These are phyloP conservation scores for Mycena sanguinolenta DNA, from an alignment of 768 basidiomycete genomes.

Conservation along the genomic window DNA sequence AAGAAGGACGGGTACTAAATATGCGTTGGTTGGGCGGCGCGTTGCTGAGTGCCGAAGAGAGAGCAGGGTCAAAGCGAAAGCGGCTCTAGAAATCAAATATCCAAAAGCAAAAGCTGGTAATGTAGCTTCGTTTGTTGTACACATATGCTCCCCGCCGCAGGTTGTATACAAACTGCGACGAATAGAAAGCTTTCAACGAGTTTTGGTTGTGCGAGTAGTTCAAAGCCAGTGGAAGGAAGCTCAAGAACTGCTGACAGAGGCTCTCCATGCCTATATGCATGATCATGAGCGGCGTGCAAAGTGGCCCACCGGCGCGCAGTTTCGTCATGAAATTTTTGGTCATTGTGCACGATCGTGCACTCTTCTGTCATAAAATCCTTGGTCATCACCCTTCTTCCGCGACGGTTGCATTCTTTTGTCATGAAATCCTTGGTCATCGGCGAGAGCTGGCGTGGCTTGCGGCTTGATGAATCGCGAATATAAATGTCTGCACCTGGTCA, in stretches of 20 bases:
- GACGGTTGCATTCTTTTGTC: too few species aligned
- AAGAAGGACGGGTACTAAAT: constrained; percentile 67
- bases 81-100: neutral
- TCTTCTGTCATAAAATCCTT: too few species aligned
- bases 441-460: constrained; percentile 8
- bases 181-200: constrained; percentile 19
- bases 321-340: too few species aligned
- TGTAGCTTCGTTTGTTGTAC: constrained; percentile 24
- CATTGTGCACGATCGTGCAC: too few species aligned
- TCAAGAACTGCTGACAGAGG: too few species aligned
- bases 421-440: too few species aligned
- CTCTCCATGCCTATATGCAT: too few species aligned
- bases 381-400: too few species aligned
- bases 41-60: neutral
- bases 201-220: too few species aligned
- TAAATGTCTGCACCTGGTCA: neutral
- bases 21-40: neutral
- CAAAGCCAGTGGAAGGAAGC: too few species aligned
- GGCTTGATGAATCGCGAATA: constrained; percentile 11
- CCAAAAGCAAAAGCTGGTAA: constrained; percentile 20
- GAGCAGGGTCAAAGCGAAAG: neutral
- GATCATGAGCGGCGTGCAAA: too few species aligned
- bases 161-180: constrained; percentile 8
- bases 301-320: too few species aligned
- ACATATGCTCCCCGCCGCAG: constrained; percentile 26